Percentiles rank a stretch among this genome's conserved stretches.
phyloP scores from a whole-genome alignment of 1,139 yeast species.

The Barnettozyma hawaiiensis region DNA sequence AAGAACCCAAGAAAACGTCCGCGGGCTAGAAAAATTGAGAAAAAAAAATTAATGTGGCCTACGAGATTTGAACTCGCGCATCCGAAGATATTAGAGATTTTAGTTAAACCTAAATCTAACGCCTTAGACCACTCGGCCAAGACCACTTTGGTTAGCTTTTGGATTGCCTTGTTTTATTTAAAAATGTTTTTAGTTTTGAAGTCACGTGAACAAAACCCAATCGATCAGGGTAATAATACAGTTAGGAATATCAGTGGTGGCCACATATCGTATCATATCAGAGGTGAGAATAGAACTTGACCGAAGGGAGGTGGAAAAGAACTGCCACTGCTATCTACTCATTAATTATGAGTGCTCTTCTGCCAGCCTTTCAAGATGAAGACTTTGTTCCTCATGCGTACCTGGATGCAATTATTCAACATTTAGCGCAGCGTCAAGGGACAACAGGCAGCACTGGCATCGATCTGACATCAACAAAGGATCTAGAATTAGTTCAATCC shows the following conservation, averaged over 20 bases:
- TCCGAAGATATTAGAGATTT: slow-evolving; percentile 32
- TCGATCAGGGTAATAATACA: background rate
- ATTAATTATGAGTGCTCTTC: slow-evolving; percentile 25
- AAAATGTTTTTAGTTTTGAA: background rate
- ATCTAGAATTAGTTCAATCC: slow-evolving; percentile 32
- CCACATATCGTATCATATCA: too few relatives aligned
- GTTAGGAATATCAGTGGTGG: too few relatives aligned
- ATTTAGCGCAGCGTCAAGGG: background rate
- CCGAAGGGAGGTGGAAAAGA: too few relatives aligned
- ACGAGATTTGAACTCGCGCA: slow-evolving; percentile 36
- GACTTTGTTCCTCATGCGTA: slow-evolving; percentile 46
- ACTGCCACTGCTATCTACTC: too few relatives aligned
- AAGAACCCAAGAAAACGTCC: too few relatives aligned
- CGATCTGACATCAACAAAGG: slow-evolving; percentile 23
- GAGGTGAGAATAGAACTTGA: too few relatives aligned
- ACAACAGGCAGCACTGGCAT: slow-evolving; percentile 3
- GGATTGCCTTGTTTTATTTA: background rate
- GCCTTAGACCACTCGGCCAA: slow-evolving; percentile 44
- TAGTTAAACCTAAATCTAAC: slow-evolving; percentile 36
- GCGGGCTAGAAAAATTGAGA: too few relatives aligned
- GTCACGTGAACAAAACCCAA: background rate
- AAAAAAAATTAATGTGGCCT: slow-evolving; percentile 28
- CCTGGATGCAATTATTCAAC: slow-evolving; percentile 39
- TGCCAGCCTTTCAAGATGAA: slow-evolving; percentile 44
- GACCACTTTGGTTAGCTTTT: slow-evolving; percentile 25